Conservation (phyloP, 495 filamentous ascomycete species). For the Daldinia concentrica region DNA sequence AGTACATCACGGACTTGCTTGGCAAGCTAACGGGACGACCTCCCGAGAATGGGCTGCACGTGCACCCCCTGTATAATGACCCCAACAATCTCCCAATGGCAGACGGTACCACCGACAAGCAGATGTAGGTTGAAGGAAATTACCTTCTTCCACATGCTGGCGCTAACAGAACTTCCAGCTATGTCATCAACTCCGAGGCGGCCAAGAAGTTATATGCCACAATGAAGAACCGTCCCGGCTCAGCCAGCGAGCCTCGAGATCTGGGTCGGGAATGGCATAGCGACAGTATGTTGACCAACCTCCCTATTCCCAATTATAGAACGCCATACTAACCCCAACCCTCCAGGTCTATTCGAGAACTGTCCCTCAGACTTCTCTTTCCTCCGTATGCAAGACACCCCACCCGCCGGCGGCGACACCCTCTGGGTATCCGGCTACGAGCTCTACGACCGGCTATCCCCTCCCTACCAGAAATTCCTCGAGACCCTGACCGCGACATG, state of each 20-base stretch:
- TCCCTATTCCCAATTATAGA: neutral
- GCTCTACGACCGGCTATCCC: conserved; percentile 52
- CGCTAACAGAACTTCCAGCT: conserved; percentile 37
- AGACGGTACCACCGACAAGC: conserved; percentile 51
- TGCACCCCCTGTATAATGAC: conserved; percentile 56
- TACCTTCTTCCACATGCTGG: neutral
- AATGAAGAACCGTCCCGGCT: conserved; percentile 47
- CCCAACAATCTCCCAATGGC: conserved; percentile 54
- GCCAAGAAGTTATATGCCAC: conserved; percentile 57
- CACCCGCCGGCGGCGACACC: conserved; percentile 54
- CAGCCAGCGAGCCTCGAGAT: conserved; percentile 48
- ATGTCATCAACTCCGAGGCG: conserved; percentile 59
- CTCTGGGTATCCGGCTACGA: conserved; percentile 59
- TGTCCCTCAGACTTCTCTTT: conserved; percentile 54
- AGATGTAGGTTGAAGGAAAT: conserved; percentile 43
- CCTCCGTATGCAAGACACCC: conserved; percentile 54
- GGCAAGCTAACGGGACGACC: conserved; percentile 56
- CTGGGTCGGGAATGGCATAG: conserved; percentile 57
- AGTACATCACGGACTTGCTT: conserved; percentile 51
- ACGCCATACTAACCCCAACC: neutral
- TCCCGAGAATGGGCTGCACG: conserved; percentile 53
- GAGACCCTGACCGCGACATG: conserved; percentile 54
- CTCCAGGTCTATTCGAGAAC: conserved; percentile 49
- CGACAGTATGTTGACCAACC: conserved; percentile 45
- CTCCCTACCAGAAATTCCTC: conserved; percentile 50